Base-by-base conservation (phyloP, 2,329 filamentous ascomycete species). In the Fusarium multiceps region DNA sequence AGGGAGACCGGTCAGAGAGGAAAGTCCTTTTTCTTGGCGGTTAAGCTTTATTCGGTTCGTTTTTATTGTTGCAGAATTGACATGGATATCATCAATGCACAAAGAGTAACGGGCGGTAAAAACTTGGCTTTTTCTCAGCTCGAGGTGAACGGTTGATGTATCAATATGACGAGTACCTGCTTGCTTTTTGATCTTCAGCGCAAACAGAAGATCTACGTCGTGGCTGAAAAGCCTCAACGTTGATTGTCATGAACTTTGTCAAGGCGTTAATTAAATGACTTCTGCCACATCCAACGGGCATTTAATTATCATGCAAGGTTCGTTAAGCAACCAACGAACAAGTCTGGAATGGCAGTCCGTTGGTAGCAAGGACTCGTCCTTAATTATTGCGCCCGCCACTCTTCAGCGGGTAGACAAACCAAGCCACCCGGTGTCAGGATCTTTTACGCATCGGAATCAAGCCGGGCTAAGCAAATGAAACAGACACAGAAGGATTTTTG, bases 371-470 rank as follows among this genome's bases (percentile, higher is more conserved):
- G 7, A 4, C 18, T 16, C 6, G 16, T 16, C 32, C 18, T 27
- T 51, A 18, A 37, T 20, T 21, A 55, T 41, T 18, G 46, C 7
- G 28, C 54, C 28, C 37, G 42, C 43, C 34, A 60, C 43, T 60
- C 54, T 55, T 21, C 30, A 48, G 37, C 43, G 32, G 47, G 28
- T 64, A 49, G 18, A 34, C 30, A 11, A 30, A 42, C 59, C 27
- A 65, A 65, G 37, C 25, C 42, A 45, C 21, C 21, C 30, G 41
- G 55, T 61, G 43, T 55, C 62, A 66, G 62, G 27, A 11, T 55
- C 20, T 30, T 34, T 21, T 10, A 20, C 12, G 9, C 32, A 27
- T 25, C 21, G 40, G 56, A 30, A 12, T 20, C 25, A 27, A 48
- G 14, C 41, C 40, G 56, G n/a, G 13, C 28, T 28, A 21, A 47